A percentile compares a stretch with the other conserved stretches of the same genome.
These are phyloP conservation scores for Boletus mariae DNA, from an alignment of 1,284 basidiomycete species.

Conservation along the genomic window DNA sequence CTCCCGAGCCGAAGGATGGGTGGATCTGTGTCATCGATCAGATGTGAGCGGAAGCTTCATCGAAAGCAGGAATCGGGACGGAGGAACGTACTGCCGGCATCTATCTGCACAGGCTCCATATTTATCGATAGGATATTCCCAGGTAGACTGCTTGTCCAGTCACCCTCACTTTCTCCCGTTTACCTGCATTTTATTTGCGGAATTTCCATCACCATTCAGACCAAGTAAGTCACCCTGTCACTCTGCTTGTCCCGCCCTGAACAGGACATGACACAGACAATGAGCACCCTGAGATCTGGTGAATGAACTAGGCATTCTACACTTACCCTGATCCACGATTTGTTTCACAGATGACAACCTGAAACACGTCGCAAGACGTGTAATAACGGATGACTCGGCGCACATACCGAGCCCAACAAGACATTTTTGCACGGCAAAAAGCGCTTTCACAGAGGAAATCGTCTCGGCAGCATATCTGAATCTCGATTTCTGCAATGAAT, in stretches of 20 bases:
- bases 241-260: not conserved
- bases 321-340: not conserved
- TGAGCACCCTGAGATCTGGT: not conserved
- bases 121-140: not conserved
- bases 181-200: not conserved
- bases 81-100: not conserved
- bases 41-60: not conserved
- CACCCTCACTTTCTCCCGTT: conserved; percentile 1
- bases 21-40: not conserved
- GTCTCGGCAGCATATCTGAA: not conserved
- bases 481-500: not conserved
- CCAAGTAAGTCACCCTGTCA: not conserved
- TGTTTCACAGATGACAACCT: not conserved
- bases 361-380: too few species aligned
- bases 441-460: not conserved
- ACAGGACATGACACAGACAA: not conserved
- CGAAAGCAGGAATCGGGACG: not conserved
- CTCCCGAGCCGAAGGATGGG: not conserved
- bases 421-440: not conserved
- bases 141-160: not conserved
- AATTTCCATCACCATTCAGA: not conserved
- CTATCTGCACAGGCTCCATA: not conserved
- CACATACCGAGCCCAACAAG: not conserved
- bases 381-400: not conserved
- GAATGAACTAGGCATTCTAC: not conserved